phyloP scores from a whole-genome alignment of 345 rosid genomes.

The Euphorbia pulcherrima region DNA sequence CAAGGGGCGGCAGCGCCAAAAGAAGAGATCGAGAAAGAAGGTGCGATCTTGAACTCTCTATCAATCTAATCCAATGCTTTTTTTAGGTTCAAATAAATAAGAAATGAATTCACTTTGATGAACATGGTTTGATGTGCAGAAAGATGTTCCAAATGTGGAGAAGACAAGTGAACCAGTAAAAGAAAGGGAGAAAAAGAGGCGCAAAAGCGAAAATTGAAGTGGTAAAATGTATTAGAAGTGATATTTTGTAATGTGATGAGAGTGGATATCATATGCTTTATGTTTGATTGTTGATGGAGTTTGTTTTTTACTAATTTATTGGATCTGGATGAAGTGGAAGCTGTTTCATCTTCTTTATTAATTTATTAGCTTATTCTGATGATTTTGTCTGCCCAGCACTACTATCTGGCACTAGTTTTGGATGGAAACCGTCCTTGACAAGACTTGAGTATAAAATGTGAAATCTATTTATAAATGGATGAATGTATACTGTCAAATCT shows the following conservation, averaged over 20 bases:
- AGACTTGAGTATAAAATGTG: too few species aligned
- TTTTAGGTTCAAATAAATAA: background rate
- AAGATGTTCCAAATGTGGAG: constrained; percentile 22
- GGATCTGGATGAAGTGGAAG: too few species aligned
- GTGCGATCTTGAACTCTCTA: constrained; percentile 15
- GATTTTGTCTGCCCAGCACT: too few species aligned
- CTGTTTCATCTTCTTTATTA: too few species aligned
- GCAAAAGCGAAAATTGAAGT: constrained; percentile 27
- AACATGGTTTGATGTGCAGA: constrained; percentile 20
- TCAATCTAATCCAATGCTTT: too few species aligned
- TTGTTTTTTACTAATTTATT: background rate
- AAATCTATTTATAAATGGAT: too few species aligned
- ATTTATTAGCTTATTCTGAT: too few species aligned
- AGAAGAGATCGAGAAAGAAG: constrained; percentile 35
- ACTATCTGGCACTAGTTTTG: too few species aligned
- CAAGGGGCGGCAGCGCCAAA: constrained; percentile 35
- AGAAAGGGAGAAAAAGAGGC: constrained; percentile 39
- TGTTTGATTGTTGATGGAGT: background rate
- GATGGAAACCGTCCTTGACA: too few species aligned
- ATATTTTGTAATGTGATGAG: background rate
- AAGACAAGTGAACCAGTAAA: constrained; percentile 17
- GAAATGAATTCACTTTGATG: background rate
- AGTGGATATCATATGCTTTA: background rate
- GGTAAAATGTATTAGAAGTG: background rate
- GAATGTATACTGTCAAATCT: too few species aligned